These are phyloP conservation scores for Mycena albidolilacea DNA, from an alignment of 768 basidiomycete genomes.

Conservation along the genomic window DNA sequence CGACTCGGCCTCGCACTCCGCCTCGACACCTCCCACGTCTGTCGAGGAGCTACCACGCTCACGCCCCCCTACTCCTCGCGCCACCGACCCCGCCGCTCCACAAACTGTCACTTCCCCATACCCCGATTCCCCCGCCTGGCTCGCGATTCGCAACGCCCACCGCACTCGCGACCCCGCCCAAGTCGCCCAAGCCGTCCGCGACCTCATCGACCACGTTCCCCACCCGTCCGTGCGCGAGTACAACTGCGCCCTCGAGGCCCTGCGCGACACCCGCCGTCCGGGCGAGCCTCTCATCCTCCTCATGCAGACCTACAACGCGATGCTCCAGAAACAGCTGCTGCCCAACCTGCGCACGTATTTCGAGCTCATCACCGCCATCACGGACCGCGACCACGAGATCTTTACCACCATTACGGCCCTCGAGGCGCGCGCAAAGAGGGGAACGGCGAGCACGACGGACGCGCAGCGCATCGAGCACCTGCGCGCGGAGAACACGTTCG, in stretches of 20 bases:
- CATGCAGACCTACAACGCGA: constrained; percentile 79
- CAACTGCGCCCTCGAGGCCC: constrained; percentile 72
- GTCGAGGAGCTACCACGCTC: constrained; percentile 36
- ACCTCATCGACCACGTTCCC: constrained; percentile 47
- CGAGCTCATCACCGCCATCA: constrained; percentile 72
- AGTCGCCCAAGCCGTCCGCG: constrained; percentile 54
- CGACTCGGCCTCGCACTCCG: constrained; percentile 25
- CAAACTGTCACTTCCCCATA: constrained; percentile 42
- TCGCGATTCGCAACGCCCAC: constrained; percentile 47
- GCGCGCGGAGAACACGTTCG: constrained; percentile 77
- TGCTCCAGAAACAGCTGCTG: constrained; percentile 71
- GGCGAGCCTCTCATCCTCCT: constrained; percentile 72
- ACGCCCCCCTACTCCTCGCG: constrained; percentile 21
- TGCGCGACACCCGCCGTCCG: constrained; percentile 59
- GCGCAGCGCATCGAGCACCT: constrained; percentile 58
- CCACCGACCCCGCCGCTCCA: constrained; percentile 45
- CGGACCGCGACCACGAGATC: constrained; percentile 78
- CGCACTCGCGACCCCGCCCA: constrained; percentile 43
- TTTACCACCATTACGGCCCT: constrained; percentile 59
- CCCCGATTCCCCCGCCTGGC: constrained; percentile 33
- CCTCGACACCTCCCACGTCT: constrained; percentile 29
- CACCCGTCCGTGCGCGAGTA: constrained; percentile 66
- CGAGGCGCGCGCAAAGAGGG: constrained; percentile 53
- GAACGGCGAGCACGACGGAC: constrained; percentile 40
- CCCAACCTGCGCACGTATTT: constrained; percentile 78